Evolutionary conservation across 1,284 basidiomycete species (phyloP).

Genomic region (Caloboletus firmus): DNA sequence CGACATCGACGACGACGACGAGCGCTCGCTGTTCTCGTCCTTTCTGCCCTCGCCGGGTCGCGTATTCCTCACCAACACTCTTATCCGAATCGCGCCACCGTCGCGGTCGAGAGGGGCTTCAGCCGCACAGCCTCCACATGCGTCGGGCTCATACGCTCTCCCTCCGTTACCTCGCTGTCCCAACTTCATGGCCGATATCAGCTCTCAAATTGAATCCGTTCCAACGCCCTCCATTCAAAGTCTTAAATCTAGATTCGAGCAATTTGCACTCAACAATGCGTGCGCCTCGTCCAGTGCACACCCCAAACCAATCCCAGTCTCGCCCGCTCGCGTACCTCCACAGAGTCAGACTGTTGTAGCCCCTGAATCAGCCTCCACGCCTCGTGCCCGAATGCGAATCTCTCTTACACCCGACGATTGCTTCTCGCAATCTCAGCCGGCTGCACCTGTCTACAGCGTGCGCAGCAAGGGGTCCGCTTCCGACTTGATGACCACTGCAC

Average conservation of each 20-base stretch:
- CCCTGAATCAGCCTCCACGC: constrained; percentile 34
- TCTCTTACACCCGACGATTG: constrained; percentile 36
- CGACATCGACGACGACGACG: constrained; percentile 7
- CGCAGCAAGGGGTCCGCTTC: constrained; percentile 35
- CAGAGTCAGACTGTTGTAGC: constrained; percentile 23
- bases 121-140: constrained; percentile 11
- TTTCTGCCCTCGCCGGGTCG: not conserved
- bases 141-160: not conserved
- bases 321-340: constrained; percentile 12
- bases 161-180: not conserved
- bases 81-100: not conserved
- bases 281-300: constrained; percentile 1
- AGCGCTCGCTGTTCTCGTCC: not conserved
- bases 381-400: constrained; percentile 43
- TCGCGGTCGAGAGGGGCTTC: not conserved
- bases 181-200: constrained; percentile 23
- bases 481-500: constrained; percentile 42
- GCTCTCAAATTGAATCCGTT: constrained; percentile 46
- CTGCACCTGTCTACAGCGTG: constrained; percentile 32
- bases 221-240: constrained; percentile 63
- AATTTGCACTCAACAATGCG: constrained; percentile 27
- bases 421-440: constrained; percentile 17
- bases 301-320: constrained; percentile 17
- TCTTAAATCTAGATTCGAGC: constrained; percentile 67
- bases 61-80: not conserved